Base-by-base conservation (phyloP, 768 basidiomycete genomes). In the Hortiboletus flavorubellus region DNA sequence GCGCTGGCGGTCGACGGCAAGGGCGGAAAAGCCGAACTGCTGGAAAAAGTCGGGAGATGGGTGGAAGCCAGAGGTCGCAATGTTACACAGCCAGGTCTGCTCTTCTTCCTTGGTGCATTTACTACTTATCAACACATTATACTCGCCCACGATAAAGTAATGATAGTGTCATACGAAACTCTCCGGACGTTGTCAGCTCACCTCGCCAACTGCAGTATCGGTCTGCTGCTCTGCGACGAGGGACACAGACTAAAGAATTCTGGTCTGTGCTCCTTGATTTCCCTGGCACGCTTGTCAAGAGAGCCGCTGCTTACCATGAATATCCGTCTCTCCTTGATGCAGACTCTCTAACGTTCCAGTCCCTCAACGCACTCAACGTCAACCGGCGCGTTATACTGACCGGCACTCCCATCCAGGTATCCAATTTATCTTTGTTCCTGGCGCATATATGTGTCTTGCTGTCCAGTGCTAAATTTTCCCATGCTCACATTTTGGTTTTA, bases 121-220 rank as follows among this genome's bases (percentile, higher is more conserved):
- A 43, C 43, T 14, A 9, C n/a, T 37, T 21, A 49, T 37, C 9
- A 31, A 43, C 51, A 30, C 23, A 50, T 42, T 8, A 34, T 8
- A 30, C 35, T 29, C 33, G 16, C 35, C 14, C 26, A 30, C 49
- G n/a, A 40, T 31, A 0, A 57, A 95, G 96, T 98, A 43, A 93
- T 99, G 91, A 98, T 99, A 60, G 94, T 97, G 6, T 98, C 97
- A 0, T 99, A 99, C 61, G 96, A 99, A 70, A 96, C 93, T 0
- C 79, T 99, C 49, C 85, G 96, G 18, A 87, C 87, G 5, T 75
- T 98, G 12, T 80, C 86, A 8, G 83, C 72, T 0, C 83, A 95
- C 64, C 78, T 98, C 11, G 85, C 85, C 4, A 82, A 80, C 53
- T 92, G 90, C 59, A 84, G 78, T 49, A 90, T 99, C 45, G 97